These are phyloP conservation scores for Amesomyces nigricolor DNA, from an alignment of 2,329 filamentous ascomycete genomes.

Conservation along the genomic window DNA sequence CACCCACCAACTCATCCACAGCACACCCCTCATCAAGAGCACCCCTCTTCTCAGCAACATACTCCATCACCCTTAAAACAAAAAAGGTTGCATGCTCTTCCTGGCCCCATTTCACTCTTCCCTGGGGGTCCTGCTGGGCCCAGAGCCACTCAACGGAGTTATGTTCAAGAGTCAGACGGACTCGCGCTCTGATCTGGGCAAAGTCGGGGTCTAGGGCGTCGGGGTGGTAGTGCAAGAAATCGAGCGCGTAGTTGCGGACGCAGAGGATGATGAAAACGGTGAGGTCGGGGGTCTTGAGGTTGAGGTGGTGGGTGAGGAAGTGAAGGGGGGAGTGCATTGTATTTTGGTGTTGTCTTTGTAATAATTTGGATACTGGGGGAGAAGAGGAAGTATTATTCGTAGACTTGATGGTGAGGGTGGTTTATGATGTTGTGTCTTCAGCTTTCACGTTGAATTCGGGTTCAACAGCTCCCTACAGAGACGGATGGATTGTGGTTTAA, in stretches of 20 bases:
- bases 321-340: neutral
- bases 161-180: constrained; percentile 2
- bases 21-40: neutral
- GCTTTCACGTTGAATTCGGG: too few species aligned
- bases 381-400: too few species aligned
- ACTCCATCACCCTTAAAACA: neutral
- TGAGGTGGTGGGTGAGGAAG: neutral
- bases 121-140: neutral
- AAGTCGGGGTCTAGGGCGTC: constrained; percentile 8
- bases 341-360: neutral
- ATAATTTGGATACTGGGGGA: too few species aligned
- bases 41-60: neutral
- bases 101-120: neutral
- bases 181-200: neutral
- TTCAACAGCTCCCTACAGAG: too few species aligned
- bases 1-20: neutral
- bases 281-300: neutral
- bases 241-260: constrained; percentile 1
- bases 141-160: neutral
- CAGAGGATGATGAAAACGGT: neutral
- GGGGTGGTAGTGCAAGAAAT: neutral
- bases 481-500: too few species aligned
- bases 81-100: constrained; percentile 8
- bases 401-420: too few species aligned
- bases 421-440: too few species aligned